Percentiles rank a stretch among this genome's conserved stretches.
Conservation (phyloP, 176 grass and related monocot genomes). For the Musa troglodytarum region DNA sequence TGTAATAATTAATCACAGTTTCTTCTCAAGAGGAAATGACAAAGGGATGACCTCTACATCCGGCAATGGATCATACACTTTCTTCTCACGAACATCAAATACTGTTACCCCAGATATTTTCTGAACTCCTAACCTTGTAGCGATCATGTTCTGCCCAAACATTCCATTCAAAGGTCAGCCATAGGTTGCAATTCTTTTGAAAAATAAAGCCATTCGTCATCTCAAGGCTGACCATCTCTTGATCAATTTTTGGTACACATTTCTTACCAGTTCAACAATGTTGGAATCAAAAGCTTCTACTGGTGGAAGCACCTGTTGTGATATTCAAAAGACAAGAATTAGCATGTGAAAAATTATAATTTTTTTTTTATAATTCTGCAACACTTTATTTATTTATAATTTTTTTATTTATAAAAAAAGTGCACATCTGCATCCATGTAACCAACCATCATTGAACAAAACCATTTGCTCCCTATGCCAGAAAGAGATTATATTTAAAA, state of each 20-base stretch:
- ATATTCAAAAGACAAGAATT: not conserved
- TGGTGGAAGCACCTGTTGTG: slow-evolving; percentile 60
- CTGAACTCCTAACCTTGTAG: slow-evolving; percentile 78
- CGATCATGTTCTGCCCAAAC: slow-evolving; percentile 66
- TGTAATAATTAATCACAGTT: not conserved
- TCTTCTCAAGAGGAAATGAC: not conserved
- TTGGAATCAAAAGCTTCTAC: slow-evolving; percentile 72
- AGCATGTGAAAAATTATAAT: not conserved
- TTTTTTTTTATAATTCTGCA: too few relatives aligned
- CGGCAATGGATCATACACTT: slow-evolving; percentile 65
- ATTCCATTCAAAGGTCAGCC: slow-evolving; percentile 19
- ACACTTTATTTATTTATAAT: too few relatives aligned
- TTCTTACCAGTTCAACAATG: slow-evolving; percentile 75
- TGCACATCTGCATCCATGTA: too few relatives aligned
- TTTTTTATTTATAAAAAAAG: too few relatives aligned
- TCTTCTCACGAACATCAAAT: slow-evolving; percentile 76
- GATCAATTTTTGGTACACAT: not conserved
- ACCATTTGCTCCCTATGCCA: too few relatives aligned
- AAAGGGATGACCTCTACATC: slow-evolving; percentile 63
- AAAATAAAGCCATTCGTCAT: too few relatives aligned
- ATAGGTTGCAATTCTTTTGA: too few relatives aligned
- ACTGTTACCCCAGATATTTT: slow-evolving; percentile 84
- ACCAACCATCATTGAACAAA: too few relatives aligned
- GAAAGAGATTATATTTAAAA: too few relatives aligned
- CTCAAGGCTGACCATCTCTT: too few relatives aligned